Percentiles rank a stretch among this genome's conserved stretches.
These are phyloP conservation scores for Notholithocarpus densiflorus DNA, from an alignment of 306 rosid species.

Conservation along the genomic window DNA sequence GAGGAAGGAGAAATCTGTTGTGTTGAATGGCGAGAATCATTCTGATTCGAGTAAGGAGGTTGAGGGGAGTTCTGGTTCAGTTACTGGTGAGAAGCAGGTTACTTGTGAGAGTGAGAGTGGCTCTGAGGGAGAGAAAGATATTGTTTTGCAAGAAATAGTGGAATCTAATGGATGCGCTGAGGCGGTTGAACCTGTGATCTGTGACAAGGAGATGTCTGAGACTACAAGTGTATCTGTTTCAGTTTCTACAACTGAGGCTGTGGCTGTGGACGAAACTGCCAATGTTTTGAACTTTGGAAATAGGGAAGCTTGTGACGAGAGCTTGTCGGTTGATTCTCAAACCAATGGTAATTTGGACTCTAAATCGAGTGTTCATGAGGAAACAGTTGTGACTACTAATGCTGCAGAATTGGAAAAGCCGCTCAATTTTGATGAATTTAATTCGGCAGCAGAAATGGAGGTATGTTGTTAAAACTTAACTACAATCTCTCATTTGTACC, in stretches of 20 bases:
- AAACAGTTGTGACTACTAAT: constrained; percentile 31
- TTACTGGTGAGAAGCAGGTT: constrained; percentile 46
- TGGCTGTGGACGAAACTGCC: constrained; percentile 33
- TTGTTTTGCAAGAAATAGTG: constrained; percentile 28
- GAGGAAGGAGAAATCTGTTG: constrained; percentile 48
- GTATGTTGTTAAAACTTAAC: constrained; percentile 35
- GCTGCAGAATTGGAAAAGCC: constrained; percentile 42
- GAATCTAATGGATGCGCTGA: constrained; percentile 26
- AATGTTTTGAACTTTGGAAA: constrained; percentile 19
- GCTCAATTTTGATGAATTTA: constrained; percentile 52
- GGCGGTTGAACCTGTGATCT: constrained; percentile 24
- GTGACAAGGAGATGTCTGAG: constrained; percentile 19
- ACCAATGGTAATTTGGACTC: constrained; percentile 35
- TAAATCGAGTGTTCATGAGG: constrained; percentile 33
- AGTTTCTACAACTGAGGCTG: constrained; percentile 27
- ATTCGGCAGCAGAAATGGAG: constrained; percentile 83
- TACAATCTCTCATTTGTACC: constrained; percentile 2
- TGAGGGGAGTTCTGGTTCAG: constrained; percentile 65
- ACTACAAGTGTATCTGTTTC: constrained; percentile 25
- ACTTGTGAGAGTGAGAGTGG: constrained; percentile 40
- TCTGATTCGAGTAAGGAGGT: constrained; percentile 56
- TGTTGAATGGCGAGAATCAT: constrained; percentile 45
- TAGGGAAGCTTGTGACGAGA: constrained; percentile 17
- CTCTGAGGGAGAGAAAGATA: constrained; percentile 76
- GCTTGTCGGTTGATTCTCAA: constrained; percentile 29